These are phyloP conservation scores for Oryza glaberrima DNA, from an alignment of 176 grass and related monocot genomes.

Conservation along the genomic window DNA sequence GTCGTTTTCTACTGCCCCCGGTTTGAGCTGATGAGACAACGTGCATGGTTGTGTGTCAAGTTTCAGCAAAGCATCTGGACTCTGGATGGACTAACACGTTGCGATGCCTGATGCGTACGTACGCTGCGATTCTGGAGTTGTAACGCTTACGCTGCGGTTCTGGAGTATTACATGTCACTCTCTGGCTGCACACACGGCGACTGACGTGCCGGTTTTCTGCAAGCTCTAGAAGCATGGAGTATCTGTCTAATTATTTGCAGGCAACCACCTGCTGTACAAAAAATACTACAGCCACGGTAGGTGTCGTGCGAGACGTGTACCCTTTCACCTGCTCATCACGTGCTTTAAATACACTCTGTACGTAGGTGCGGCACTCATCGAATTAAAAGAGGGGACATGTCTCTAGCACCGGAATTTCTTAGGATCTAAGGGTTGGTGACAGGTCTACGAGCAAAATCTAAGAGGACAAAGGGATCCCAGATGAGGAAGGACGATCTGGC, in stretches of 20 bases:
- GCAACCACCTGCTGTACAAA: background rate
- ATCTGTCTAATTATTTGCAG: background rate
- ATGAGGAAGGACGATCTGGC: conserved; percentile 35
- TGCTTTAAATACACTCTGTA: background rate
- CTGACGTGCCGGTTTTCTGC: background rate
- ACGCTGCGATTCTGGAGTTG: background rate
- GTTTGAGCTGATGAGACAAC: background rate
- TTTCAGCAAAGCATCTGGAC: background rate
- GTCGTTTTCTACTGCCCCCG: background rate
- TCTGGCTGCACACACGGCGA: background rate
- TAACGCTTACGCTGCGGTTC: background rate
- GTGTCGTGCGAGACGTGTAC: conserved; percentile 17
- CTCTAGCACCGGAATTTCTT: background rate
- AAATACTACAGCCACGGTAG: background rate
- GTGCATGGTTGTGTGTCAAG: background rate
- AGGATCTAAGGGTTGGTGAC: conserved; percentile 45
- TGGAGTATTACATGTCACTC: background rate
- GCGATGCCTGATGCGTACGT: background rate
- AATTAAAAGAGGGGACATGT: background rate
- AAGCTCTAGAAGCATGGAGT: background rate
- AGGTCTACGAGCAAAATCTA: conserved; percentile 48
- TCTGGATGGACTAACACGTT: background rate
- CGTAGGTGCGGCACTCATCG: background rate
- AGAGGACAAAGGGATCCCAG: conserved; percentile 29
- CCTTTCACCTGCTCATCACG: background rate